These are phyloP conservation scores for Spinellus fusiger DNA, from an alignment of 192 early-diverging fungal genomes.

Conservation along the genomic window DNA sequence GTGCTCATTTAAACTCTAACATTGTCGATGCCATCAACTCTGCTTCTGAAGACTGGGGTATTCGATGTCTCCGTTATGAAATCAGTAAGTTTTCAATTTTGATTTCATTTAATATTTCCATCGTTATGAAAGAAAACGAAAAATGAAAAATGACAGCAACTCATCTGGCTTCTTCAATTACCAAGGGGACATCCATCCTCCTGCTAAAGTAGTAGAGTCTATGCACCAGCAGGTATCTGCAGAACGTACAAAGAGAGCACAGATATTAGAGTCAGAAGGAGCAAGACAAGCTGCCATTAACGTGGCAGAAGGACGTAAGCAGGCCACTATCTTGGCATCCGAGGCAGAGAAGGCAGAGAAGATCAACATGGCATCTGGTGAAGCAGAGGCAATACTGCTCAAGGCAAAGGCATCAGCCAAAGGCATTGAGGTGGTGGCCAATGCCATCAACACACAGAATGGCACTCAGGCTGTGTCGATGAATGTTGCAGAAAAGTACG, in stretches of 20 bases:
- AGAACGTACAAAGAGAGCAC: conserved; percentile 92
- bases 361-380: conserved; percentile 87
- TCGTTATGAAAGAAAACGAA: too few relatives aligned
- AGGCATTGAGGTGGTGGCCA: conserved; percentile 75
- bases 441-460: conserved; percentile 58
- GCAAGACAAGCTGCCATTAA: conserved; percentile 91
- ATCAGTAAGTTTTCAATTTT: conserved; percentile 53
- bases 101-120: not conserved
- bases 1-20: conserved; percentile 85
- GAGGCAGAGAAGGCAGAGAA: conserved; percentile 87
- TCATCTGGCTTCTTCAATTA: not conserved
- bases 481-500: conserved; percentile 93
- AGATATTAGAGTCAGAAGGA: conserved; percentile 86
- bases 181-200: conserved; percentile 84
- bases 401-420: conserved; percentile 76
- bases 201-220: conserved; percentile 86
- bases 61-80: conserved; percentile 92
- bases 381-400: conserved; percentile 84
- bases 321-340: conserved; percentile 86
- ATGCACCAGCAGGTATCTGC: conserved; percentile 99
- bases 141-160: not conserved
- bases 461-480: conserved; percentile 85
- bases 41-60: conserved; percentile 94
- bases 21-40: conserved; percentile 94
- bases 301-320: conserved; percentile 92